Evolutionary conservation across 192 early-diverging fungal species (phyloP).

Genomic region (Coemansia sp.): DNA sequence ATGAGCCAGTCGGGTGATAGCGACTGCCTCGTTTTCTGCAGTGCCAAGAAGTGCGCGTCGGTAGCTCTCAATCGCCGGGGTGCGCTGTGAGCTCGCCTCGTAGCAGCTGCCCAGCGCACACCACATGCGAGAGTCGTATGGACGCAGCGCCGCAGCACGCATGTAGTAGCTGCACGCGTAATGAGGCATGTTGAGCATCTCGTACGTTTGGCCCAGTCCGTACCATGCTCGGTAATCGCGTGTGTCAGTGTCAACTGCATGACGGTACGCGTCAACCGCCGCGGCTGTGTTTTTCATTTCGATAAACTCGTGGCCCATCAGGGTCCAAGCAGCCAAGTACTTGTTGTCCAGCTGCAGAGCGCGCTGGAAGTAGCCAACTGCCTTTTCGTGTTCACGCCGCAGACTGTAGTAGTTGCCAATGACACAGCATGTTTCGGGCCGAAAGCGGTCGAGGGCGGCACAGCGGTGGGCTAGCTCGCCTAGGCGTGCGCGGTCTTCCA

Average conservation of each 20-base stretch:
- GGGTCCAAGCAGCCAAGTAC: slow-evolving; percentile 81
- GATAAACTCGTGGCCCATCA: slow-evolving; percentile 94
- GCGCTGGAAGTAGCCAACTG: slow-evolving; percentile 81
- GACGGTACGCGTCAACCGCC: slow-evolving; percentile 85
- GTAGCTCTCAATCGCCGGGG: slow-evolving; percentile 72
- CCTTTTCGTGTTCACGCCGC: slow-evolving; percentile 77
- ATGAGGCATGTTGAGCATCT: slow-evolving; percentile 77
- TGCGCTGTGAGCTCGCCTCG: slow-evolving; percentile 55
- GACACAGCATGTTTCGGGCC: slow-evolving; percentile 85
- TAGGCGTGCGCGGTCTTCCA: slow-evolving; percentile 68
- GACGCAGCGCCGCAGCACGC: slow-evolving; percentile 67
- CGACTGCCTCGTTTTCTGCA: slow-evolving; percentile 58
- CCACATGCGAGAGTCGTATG: slow-evolving; percentile 89
- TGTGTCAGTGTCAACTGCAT: slow-evolving; percentile 78
- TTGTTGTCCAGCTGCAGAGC: slow-evolving; percentile 78
- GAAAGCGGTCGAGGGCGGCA: slow-evolving; percentile 68
- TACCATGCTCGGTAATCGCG: slow-evolving; percentile 90
- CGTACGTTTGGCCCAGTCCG: slow-evolving; percentile 87
- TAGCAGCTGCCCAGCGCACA: slow-evolving; percentile 72
- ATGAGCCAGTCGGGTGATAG: slow-evolving; percentile 58
- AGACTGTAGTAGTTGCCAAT: slow-evolving; percentile 89
- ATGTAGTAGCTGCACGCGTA: slow-evolving; percentile 83
- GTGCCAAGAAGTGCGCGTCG: slow-evolving; percentile 67
- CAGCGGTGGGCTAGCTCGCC: slow-evolving; percentile 75
- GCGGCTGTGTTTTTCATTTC: slow-evolving; percentile 87